Conservation (phyloP, 371 early-diverging fungal genomes). For the Cladochytrium tenue region DNA sequence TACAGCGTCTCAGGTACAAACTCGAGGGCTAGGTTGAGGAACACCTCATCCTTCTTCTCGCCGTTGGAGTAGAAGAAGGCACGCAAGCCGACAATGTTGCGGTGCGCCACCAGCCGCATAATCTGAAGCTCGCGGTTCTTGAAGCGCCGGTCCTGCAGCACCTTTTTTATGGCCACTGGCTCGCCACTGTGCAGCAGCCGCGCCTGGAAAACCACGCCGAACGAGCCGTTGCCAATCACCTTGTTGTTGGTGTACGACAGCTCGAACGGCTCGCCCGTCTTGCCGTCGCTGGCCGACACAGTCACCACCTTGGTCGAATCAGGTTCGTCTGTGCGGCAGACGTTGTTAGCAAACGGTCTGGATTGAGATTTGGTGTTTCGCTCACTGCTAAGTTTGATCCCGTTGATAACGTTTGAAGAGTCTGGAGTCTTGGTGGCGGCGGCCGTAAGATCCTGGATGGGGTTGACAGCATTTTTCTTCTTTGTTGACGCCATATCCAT, state of each 20-base stretch:
- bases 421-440: constrained; percentile 2
- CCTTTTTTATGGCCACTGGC: constrained; percentile 91
- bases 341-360: background rate
- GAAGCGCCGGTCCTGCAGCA: constrained; percentile 93
- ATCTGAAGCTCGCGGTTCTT: constrained; percentile 97
- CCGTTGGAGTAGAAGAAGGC: constrained; percentile 88
- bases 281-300: constrained; percentile 80
- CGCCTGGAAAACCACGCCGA: constrained; percentile 96
- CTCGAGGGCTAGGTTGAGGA: constrained; percentile 89
- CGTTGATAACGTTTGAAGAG: constrained; percentile 32
- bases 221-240: constrained; percentile 92
- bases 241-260: constrained; percentile 86
- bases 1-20: constrained; percentile 94
- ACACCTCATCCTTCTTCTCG: constrained; percentile 90
- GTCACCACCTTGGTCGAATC: constrained; percentile 52
- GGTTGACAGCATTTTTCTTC: constrained; percentile 4
- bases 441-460: constrained; percentile 2
- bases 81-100: constrained; percentile 82
- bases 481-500: constrained; percentile 3
- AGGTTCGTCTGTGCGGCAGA: constrained; percentile 35
- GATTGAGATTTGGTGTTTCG: background rate
- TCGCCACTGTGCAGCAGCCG: constrained; percentile 78
- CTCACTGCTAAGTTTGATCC: constrained; percentile 44
- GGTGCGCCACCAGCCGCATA: constrained; percentile 87
- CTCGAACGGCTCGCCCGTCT: constrained; percentile 75